Percentiles rank a stretch among this genome's conserved stretches.
Conservation (phyloP, 129 eudicot genomes). For the Ambrosia artemisiifolia region DNA sequence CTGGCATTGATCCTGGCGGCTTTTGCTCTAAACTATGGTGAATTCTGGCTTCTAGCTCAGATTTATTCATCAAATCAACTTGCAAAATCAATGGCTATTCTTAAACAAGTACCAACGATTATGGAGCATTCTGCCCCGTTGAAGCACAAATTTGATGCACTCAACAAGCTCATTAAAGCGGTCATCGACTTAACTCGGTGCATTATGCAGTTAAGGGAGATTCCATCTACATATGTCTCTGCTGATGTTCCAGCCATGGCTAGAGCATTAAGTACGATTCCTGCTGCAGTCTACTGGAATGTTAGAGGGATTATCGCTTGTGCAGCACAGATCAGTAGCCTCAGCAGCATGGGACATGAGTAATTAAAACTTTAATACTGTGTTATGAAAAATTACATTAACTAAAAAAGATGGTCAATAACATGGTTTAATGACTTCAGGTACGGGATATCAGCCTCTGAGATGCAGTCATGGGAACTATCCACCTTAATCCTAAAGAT, state of each 20-base stretch:
- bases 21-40: slow-evolving; percentile 75
- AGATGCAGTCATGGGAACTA: slow-evolving; percentile 68
- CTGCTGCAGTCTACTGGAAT: slow-evolving; percentile 79
- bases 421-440: slow-evolving; percentile 34
- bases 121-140: slow-evolving; percentile 50
- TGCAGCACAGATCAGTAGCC: slow-evolving; percentile 57
- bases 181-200: slow-evolving; percentile 55
- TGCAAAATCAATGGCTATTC: slow-evolving; percentile 74
- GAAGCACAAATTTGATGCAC: slow-evolving; percentile 60
- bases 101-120: slow-evolving; percentile 61
- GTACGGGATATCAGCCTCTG: slow-evolving; percentile 45
- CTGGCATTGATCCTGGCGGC: slow-evolving; percentile 72
- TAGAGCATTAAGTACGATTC: slow-evolving; percentile 51
- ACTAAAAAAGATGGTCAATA: slow-evolving; percentile 1
- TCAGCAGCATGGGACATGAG: slow-evolving; percentile 74
- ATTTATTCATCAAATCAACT: slow-evolving; percentile 59
- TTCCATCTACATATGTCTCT: slow-evolving; percentile 46
- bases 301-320: slow-evolving; percentile 63
- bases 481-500: slow-evolving; percentile 64
- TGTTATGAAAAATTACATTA: neutral
- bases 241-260: slow-evolving; percentile 53
- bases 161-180: slow-evolving; percentile 43
- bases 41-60: slow-evolving; percentile 87
- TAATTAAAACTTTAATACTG: slow-evolving; percentile 28
- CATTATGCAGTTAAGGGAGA: slow-evolving; percentile 58